Base-by-base conservation (phyloP, 352 stramenopile genomes). In the Phytopythium delawarense region DNA sequence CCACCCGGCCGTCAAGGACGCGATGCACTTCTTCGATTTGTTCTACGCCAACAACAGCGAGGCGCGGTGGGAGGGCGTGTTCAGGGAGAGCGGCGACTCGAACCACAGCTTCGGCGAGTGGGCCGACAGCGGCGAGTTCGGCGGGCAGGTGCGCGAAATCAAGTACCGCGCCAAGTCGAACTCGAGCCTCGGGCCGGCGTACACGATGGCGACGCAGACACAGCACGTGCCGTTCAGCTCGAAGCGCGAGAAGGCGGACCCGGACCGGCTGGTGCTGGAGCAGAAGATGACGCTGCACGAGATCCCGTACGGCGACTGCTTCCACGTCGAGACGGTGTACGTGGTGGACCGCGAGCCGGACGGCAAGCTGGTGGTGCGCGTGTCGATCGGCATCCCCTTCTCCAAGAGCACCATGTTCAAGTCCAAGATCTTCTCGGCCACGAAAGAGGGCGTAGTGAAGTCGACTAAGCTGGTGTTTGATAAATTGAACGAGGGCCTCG, bases 401-500 rank as follows among this genome's bases (percentile, higher is more conserved):
- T 87, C 78, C 20, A 94, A 92, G 59, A 86, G 76, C 46, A 92
- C 83, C 25, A 89, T 94, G 79, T 94, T 91, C 62, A 89, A 89
- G 70, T 79, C 75, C 5, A 94, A 92, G 69, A 94, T 94, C 48
- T 70, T 84, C n/a, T 89, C 84, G 4, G 75, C 65, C 6, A 88
- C 79, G 12, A 84, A 84, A 55, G 82, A 91, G 34, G 82, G 82
- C 5, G 66, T 89, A 23, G 55, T 84, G 13, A 91, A 91, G 59
- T 75, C 78, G 30, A 77, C 70, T 16, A 84, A 83, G 42, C 60
- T 75, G 37, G 44, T 88, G 1, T 89, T 85, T 34, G 72, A 89
- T 11, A 76, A 82, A 15, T 56, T 91, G 1, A 77, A 67, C 21
- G 79, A 81, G 34, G 74, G 66, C 11, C 21, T 82, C 18, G 76